These are phyloP conservation scores for Aspergillus funiculosus DNA, from an alignment of 495 filamentous ascomycete species.

Conservation along the genomic window DNA sequence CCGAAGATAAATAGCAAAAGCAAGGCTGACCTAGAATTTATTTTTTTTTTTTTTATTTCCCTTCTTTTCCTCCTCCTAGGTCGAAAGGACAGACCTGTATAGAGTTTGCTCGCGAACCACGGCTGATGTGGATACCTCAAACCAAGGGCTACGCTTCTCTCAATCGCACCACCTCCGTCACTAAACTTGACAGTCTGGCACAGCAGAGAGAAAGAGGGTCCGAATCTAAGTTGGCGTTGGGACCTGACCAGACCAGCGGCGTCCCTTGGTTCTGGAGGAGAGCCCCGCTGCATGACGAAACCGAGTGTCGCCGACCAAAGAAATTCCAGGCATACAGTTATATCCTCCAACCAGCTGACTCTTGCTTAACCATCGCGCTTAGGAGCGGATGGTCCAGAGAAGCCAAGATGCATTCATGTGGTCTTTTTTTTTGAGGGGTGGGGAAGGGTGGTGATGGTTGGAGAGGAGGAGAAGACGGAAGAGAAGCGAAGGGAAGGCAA, in stretches of 20 bases:
- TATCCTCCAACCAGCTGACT: background rate
- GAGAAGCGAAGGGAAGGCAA: too few species aligned
- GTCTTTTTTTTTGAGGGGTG: background rate
- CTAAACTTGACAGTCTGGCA: background rate
- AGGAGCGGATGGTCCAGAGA: too few species aligned
- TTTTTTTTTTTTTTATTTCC: too few species aligned
- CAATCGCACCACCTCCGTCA: too few species aligned
- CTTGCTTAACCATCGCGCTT: too few species aligned
- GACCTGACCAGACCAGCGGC: slow-evolving; percentile 1
- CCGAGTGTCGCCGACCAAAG: slow-evolving; percentile 1
- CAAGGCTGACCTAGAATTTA: too few species aligned
- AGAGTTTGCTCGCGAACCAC: slow-evolving; percentile 41
- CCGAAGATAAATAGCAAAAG: too few species aligned
- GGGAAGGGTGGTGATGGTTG: background rate
- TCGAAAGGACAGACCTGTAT: too few species aligned
- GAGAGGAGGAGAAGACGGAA: too few species aligned
- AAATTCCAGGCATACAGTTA: slow-evolving; percentile 1
- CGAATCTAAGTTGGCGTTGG: background rate
- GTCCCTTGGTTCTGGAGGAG: background rate
- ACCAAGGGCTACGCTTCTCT: slow-evolving; percentile 14
- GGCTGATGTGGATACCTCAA: slow-evolving; percentile 37
- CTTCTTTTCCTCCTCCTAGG: too few species aligned
- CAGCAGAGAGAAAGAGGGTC: background rate
- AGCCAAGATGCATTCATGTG: too few species aligned
- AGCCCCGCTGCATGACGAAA: slow-evolving; percentile 15